These are phyloP conservation scores for Nitzschia sp. DNA, from an alignment of 108 stramenopile species.

Conservation along the genomic window DNA sequence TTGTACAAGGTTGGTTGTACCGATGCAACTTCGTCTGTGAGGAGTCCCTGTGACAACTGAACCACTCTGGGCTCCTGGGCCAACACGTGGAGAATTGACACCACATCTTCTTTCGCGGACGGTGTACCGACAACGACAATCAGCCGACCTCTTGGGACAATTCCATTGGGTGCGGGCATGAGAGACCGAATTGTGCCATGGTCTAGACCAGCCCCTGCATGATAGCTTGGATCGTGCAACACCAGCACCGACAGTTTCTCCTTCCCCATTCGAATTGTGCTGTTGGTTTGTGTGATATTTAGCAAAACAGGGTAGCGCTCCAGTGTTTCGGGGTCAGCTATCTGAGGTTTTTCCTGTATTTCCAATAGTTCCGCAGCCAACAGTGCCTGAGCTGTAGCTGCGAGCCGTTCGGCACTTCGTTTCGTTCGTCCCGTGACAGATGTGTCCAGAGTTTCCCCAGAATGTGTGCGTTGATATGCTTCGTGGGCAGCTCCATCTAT, in stretches of 20 bases:
- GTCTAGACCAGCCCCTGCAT: slow-evolving; percentile 64
- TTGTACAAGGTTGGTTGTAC: slow-evolving; percentile 63
- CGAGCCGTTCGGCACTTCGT: slow-evolving; percentile 65
- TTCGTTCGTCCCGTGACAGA: slow-evolving; percentile 69
- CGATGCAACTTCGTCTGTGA: slow-evolving; percentile 55
- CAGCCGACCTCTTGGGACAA: slow-evolving; percentile 42
- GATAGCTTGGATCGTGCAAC: slow-evolving; percentile 67
- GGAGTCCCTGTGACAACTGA: slow-evolving; percentile 39
- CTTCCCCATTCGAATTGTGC: slow-evolving; percentile 7
- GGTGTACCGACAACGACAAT: slow-evolving; percentile 55
- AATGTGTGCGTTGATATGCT: slow-evolving; percentile 76
- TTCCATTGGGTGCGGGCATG: background rate
- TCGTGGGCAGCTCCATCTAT: slow-evolving; percentile 82
- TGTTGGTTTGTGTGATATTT: slow-evolving; percentile 30
- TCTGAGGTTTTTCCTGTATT: slow-evolving; percentile 29
- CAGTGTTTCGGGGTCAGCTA: slow-evolving; percentile 28
- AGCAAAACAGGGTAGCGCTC: slow-evolving; percentile 46
- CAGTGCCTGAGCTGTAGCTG: slow-evolving; percentile 68
- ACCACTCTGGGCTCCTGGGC: slow-evolving; percentile 26
- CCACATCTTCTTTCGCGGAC: slow-evolving; percentile 7
- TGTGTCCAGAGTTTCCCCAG: slow-evolving; percentile 34
- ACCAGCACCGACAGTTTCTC: slow-evolving; percentile 53
- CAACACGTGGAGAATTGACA: slow-evolving; percentile 18
- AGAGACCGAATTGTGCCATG: slow-evolving; percentile 64
- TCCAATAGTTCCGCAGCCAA: slow-evolving; percentile 79